phyloP scores from a whole-genome alignment of 805 yeast genomes.

The Torulaspora delbrueckii region DNA sequence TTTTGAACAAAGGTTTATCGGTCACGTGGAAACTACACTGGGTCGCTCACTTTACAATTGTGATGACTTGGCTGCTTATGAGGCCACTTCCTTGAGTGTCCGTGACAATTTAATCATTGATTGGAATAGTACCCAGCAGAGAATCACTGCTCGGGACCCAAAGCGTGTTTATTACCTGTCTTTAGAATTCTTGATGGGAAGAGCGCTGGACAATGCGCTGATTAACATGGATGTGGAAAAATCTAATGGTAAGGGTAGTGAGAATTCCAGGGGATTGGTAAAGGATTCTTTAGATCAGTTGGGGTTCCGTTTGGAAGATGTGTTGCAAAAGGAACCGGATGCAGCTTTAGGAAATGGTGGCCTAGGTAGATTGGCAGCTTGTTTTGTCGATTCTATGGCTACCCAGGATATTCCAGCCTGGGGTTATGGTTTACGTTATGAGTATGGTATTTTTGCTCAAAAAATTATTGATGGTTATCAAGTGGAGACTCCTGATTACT shows the following conservation, averaged over 20 bases:
- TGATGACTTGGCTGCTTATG: constrained; percentile 88
- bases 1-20: constrained; percentile 65
- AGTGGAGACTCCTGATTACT: constrained; percentile 90
- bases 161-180: constrained; percentile 85
- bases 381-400: constrained; percentile 84
- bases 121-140: constrained; percentile 92
- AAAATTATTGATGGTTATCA: constrained; percentile 87
- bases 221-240: constrained; percentile 59
- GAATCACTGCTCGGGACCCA: constrained; percentile 75
- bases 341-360: constrained; percentile 97
- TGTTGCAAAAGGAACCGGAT: constrained; percentile 82
- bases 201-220: constrained; percentile 91
- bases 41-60: constrained; percentile 92
- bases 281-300: constrained; percentile 56
- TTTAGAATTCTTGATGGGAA: constrained; percentile 87
- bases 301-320: constrained; percentile 85
- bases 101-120: constrained; percentile 76
- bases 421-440: constrained; percentile 94
- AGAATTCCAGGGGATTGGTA: constrained; percentile 48
- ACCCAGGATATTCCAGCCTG: constrained; percentile 87
- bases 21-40: constrained; percentile 83
- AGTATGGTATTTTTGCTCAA: constrained; percentile 90
- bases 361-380: constrained; percentile 88
- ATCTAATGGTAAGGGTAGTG: constrained; percentile 10
- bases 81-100: constrained; percentile 74